phyloP scores from a whole-genome alignment of 495 filamentous ascomycete genomes.

The Chaetomium cochliodes region DNA sequence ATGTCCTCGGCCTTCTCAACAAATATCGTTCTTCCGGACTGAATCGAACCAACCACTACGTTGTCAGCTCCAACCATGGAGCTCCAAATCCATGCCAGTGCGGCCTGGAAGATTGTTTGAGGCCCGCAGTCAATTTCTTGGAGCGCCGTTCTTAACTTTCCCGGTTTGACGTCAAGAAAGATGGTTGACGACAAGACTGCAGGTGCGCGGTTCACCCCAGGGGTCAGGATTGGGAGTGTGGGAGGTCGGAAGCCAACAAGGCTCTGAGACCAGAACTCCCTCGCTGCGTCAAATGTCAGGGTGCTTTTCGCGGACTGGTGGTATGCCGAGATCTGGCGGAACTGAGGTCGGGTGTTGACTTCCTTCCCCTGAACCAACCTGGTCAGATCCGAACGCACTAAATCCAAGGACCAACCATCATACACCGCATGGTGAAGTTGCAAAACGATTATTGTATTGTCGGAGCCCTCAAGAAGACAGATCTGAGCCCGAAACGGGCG shows the following conservation, averaged over 20 bases:
- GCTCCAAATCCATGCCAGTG: slow-evolving; percentile 63
- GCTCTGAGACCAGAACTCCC: slow-evolving; percentile 56
- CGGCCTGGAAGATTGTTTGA: slow-evolving; percentile 70
- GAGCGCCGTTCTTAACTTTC: slow-evolving; percentile 10
- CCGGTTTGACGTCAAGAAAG: slow-evolving; percentile 31
- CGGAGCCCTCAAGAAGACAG: slow-evolving; percentile 15
- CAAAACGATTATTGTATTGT: slow-evolving; percentile 38
- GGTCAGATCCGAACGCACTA: slow-evolving; percentile 63
- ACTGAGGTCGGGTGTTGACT: slow-evolving; percentile 50
- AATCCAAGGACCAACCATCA: slow-evolving; percentile 80
- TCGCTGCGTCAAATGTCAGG: slow-evolving; percentile 30
- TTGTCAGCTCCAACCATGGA: slow-evolving; percentile 62
- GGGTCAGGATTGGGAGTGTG: slow-evolving; percentile 44
- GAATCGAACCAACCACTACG: slow-evolving; percentile 70
- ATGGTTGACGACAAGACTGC: slow-evolving; percentile 20
- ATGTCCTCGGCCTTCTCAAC: slow-evolving; percentile 65
- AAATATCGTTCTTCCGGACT: slow-evolving; percentile 70
- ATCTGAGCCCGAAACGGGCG: slow-evolving; percentile 60
- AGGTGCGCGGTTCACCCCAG: slow-evolving; percentile 17
- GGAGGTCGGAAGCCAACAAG: slow-evolving; percentile 47
- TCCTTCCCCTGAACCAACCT: slow-evolving; percentile 35
- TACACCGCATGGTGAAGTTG: slow-evolving; percentile 76
- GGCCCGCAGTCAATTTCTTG: slow-evolving; percentile 35
- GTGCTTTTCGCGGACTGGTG: slow-evolving; percentile 33
- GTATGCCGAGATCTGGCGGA: slow-evolving; percentile 46